Evolutionary conservation across 331 rosid species (phyloP).

Genomic region (Arachis monticola): DNA sequence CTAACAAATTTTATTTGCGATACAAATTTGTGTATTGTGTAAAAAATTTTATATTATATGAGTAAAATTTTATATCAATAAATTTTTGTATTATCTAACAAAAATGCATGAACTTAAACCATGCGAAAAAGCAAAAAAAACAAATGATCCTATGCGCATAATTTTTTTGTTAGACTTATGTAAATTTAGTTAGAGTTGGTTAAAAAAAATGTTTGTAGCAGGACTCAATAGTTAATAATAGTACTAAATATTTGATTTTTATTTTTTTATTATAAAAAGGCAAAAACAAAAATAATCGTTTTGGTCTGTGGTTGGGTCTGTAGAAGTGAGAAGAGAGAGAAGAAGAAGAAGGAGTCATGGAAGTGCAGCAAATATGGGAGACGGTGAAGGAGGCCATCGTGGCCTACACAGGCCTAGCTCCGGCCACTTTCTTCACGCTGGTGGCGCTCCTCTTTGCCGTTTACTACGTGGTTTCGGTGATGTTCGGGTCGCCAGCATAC

Average conservation of each 20-base stretch:
- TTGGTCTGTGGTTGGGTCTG: background rate
- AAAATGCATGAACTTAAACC: too few species aligned
- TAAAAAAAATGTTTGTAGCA: too few species aligned
- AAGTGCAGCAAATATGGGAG: slow-evolving; percentile 71
- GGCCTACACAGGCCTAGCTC: slow-evolving; percentile 71
- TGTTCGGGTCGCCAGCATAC: slow-evolving; percentile 61
- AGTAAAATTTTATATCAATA: too few species aligned
- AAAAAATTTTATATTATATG: too few species aligned
- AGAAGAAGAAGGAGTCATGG: slow-evolving; percentile 43
- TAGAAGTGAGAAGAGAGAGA: background rate
- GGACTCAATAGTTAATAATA: too few species aligned
- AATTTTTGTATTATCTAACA: too few species aligned
- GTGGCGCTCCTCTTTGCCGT: slow-evolving; percentile 55
- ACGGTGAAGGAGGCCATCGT: slow-evolving; percentile 65
- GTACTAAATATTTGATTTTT: background rate
- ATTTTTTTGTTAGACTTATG: too few species aligned
- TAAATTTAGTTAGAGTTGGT: too few species aligned
- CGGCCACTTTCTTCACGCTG: slow-evolving; percentile 71
- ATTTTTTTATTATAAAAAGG: background rate
- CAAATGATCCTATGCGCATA: too few species aligned
- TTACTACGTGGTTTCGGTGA: slow-evolving; percentile 59
- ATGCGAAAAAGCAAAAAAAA: too few species aligned
- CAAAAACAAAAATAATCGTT: background rate
- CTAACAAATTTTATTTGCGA: too few species aligned
- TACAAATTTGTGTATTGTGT: too few species aligned